Base-by-base conservation (phyloP, 2,329 filamentous ascomycete species). In the Colletotrichum cereale region DNA sequence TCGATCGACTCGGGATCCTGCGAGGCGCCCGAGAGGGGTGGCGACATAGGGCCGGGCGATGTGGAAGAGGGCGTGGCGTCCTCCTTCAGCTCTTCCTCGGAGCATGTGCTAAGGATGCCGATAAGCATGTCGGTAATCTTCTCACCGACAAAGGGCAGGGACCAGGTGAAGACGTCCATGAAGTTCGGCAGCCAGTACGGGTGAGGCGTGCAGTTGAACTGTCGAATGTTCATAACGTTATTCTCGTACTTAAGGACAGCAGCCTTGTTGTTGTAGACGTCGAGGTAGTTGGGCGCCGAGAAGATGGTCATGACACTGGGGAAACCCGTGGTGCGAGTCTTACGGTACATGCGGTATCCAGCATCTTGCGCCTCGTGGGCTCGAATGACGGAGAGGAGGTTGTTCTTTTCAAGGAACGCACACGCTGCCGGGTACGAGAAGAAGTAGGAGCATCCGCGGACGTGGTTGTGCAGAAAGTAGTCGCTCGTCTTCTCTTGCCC, bases 91-190 rank as follows among this genome's bases (percentile, higher is more conserved):
- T 99, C 95, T 78, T 99, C 96, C 84, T 99, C 97, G n/a, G 96
- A 98, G 86, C 95, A 98, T 24, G 94, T 98, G 86, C 97, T 98
- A 76, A 99, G 87, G 79, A 99, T 99, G 52, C 95, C 96, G 80
- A 99, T 98, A 75, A 99, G 90, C 96, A 99, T 99, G 79, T 99
- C 96, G 24, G 96, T 98, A 79, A 99, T 95, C 88, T 99, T 99
- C 84, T 99, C 96, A 73, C 96, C 96, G 31, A 99, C 96, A 83
- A 99, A 99, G 0, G 96, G 96, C 72, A 99, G 87, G 42, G 96
- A 99, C 96, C 96, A 99, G n/a, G 96, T 99, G 81, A 99, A 99
- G 74, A 99, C 96, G 79, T 99, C 96, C 96, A 99, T 99, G 81
- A 99, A 99, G 86, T 99, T 99, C 66, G 96, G 96, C 60, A 99